These are phyloP conservation scores for Myxozyma melibiosi DNA, from an alignment of 805 yeast genomes.

Conservation along the genomic window DNA sequence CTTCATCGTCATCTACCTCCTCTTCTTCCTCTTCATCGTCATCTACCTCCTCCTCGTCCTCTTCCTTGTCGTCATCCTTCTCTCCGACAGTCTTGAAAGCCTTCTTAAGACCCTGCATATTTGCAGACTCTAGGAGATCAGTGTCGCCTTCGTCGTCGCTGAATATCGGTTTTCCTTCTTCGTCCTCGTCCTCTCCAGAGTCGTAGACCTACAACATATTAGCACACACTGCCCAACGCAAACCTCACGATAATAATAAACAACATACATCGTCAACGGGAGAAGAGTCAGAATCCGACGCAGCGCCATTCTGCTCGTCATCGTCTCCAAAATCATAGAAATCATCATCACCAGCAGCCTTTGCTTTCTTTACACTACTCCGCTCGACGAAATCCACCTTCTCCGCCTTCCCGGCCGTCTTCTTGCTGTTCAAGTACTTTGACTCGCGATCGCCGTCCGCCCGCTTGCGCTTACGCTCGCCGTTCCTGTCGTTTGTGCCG, in stretches of 20 bases:
- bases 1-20: conserved; percentile 36
- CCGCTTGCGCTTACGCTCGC: conserved; percentile 6
- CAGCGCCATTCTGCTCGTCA: conserved; percentile 43
- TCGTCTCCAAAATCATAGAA: conserved; percentile 33
- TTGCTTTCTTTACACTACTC: conserved; percentile 6
- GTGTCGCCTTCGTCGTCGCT: conserved; percentile 73
- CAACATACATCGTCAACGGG: conserved; percentile 15
- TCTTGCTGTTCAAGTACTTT: conserved; percentile 12
- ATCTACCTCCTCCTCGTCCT: conserved; percentile 29
- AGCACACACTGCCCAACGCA: background rate
- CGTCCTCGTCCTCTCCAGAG: conserved; percentile 61
- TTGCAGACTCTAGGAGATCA: conserved; percentile 48
- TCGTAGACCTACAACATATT: conserved; percentile 51
- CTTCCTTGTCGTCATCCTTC: conserved; percentile 27
- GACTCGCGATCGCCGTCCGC: conserved; percentile 1
- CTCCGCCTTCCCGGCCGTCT: conserved; percentile 8
- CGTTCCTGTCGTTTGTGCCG: background rate
- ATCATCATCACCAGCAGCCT: conserved; percentile 47
- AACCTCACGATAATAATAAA: background rate
- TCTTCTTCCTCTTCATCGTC: conserved; percentile 35
- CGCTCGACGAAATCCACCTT: conserved; percentile 19
- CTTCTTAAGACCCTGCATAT: conserved; percentile 36
- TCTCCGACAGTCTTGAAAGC: conserved; percentile 35
- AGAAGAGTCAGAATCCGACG: conserved; percentile 45
- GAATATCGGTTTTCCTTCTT: conserved; percentile 62